Conservation (phyloP, 352 stramenopile genomes). For the Halophytophthora batemanensis region DNA sequence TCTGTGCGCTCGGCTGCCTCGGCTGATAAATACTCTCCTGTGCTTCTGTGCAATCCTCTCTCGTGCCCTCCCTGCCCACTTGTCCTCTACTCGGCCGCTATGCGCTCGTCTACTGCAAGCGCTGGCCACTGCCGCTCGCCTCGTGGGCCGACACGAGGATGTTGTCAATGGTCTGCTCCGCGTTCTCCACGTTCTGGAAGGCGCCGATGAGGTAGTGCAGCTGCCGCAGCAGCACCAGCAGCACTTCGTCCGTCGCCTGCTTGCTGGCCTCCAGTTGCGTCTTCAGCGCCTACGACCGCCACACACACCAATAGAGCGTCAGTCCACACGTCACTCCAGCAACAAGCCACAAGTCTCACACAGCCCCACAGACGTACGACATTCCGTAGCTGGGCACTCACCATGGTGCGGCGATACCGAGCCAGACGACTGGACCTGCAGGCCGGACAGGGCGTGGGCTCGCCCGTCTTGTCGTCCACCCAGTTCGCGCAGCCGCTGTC, state of each 20-base stretch:
- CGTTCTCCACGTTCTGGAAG: constrained; percentile 70
- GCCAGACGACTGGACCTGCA: constrained; percentile 52
- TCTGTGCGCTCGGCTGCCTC: background rate
- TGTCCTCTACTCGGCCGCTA: background rate
- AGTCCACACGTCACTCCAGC: background rate
- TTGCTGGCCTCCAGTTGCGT: constrained; percentile 33
- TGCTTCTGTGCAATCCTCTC: constrained; percentile 14
- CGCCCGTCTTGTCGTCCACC: constrained; percentile 21
- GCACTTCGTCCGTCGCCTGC: constrained; percentile 30
- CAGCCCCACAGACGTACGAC: background rate
- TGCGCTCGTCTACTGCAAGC: constrained; percentile 21
- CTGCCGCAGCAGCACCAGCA: constrained; percentile 62
- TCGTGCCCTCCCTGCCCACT: constrained; percentile 14
- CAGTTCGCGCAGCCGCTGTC: constrained; percentile 24
- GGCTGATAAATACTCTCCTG: constrained; percentile 47
- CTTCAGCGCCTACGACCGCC: constrained; percentile 38
- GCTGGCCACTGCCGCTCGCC: constrained; percentile 10
- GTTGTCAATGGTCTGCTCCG: constrained; percentile 51
- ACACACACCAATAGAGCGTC: background rate
- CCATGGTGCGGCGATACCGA: constrained; percentile 56
- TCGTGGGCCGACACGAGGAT: constrained; percentile 55
- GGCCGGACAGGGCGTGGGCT: constrained; percentile 31
- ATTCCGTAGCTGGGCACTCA: constrained; percentile 17
- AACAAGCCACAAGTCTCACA: background rate
- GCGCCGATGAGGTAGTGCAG: constrained; percentile 71